phyloP scores from a whole-genome alignment of 768 basidiomycete genomes.

The Paxillus ammoniavirescens region DNA sequence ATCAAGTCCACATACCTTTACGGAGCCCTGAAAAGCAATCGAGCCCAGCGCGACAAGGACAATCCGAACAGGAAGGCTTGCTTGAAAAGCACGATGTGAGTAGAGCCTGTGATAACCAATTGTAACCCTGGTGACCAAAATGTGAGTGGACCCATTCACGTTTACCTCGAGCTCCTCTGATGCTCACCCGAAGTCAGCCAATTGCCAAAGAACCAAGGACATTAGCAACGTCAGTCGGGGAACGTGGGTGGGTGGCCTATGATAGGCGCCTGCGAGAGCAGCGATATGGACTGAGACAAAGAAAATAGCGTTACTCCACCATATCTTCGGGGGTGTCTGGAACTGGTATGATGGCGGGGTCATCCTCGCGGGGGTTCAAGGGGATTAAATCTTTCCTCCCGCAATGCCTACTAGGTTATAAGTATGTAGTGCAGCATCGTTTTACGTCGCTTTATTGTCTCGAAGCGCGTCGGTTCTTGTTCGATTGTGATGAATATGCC shows the following conservation, averaged over 20 bases:
- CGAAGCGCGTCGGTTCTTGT: no score
- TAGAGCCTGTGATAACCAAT: conserved; percentile 80
- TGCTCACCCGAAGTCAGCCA: conserved; percentile 67
- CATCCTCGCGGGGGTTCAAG: neutral
- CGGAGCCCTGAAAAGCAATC: conserved; percentile 76
- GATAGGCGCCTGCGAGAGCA: conserved; percentile 50
- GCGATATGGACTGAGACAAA: conserved; percentile 58
- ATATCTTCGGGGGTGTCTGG: conserved; percentile 36
- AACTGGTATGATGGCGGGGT: neutral
- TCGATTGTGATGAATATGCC: no score
- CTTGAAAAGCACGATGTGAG: conserved; percentile 70
- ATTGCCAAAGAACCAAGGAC: conserved; percentile 63
- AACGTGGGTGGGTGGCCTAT: conserved; percentile 45
- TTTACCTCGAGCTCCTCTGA: neutral
- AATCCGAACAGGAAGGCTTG: conserved; percentile 51
- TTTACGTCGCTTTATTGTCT: no score
- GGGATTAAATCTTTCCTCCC: no score
- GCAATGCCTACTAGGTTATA: neutral
- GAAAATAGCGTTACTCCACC: conserved; percentile 65
- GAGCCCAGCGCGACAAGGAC: conserved; percentile 65
- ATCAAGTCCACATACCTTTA: conserved; percentile 51
- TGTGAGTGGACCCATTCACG: neutral
- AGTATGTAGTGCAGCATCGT: neutral
- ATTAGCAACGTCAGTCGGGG: conserved; percentile 47
- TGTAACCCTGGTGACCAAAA: conserved; percentile 50